A percentile compares a stretch with the other conserved stretches of the same genome.
These are phyloP conservation scores for Phyllostachys edulis DNA, from an alignment of 176 grass and related monocot species.

Conservation along the genomic window DNA sequence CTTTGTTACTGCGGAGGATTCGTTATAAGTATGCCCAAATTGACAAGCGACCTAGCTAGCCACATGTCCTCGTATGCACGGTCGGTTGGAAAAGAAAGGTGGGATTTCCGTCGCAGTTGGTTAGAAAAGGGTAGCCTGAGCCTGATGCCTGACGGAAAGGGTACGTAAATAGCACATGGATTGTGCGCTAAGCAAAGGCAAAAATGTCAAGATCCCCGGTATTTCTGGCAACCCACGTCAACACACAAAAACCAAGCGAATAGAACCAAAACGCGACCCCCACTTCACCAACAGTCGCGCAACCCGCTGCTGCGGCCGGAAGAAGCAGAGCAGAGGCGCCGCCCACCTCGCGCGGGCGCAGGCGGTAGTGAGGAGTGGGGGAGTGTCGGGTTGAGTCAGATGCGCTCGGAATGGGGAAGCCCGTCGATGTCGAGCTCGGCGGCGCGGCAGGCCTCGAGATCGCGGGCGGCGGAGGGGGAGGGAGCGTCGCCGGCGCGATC, in stretches of 20 bases:
- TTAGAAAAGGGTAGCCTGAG: neutral
- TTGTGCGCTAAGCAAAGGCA: neutral
- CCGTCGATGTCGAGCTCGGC: conserved; percentile 60
- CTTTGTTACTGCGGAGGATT: no score
- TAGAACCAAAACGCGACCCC: conserved; percentile 6
- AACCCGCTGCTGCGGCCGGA: neutral
- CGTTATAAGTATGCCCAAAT: neutral
- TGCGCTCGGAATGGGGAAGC: conserved; percentile 75
- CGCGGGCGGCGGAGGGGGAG: conserved; percentile 12
- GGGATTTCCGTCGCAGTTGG: conserved; percentile 30
- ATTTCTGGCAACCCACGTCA: conserved; percentile 11
- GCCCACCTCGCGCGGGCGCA: neutral
- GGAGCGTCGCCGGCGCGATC: conserved; percentile 4
- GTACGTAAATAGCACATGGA: neutral
- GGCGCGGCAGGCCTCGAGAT: conserved; percentile 41
- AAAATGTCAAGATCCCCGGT: neutral
- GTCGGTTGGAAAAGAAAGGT: conserved; percentile 17
- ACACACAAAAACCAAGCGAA: conserved; percentile 1
- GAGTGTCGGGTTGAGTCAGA: conserved; percentile 37
- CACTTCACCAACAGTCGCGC: conserved; percentile 25
- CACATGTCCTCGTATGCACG: conserved; percentile 49
- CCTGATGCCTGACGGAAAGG: conserved; percentile 1
- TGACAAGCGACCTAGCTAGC: conserved; percentile 25
- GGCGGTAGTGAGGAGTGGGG: neutral
- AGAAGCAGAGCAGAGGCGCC: neutral